Base-by-base conservation (phyloP, 192 early-diverging fungal species). In the Coemansia sp. region DNA sequence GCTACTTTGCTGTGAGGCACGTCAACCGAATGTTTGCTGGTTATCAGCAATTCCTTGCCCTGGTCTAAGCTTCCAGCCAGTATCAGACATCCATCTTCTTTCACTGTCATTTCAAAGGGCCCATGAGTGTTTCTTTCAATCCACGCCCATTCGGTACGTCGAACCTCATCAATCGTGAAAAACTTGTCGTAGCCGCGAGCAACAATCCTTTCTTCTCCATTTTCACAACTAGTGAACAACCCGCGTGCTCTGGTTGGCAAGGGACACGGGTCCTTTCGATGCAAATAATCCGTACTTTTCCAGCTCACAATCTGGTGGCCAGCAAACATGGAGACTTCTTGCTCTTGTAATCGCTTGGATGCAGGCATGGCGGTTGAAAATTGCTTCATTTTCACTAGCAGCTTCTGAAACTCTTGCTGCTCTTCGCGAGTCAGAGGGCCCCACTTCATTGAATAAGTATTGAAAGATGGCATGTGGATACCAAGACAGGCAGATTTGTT, bases 1-100 rank as follows among this genome's bases (percentile, higher is more conserved):
- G 76, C 76, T 2, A 87, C 78, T 60, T 94, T 85, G 1, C 80
- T 62, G 36, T 81, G 75, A 47, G 42, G 59, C 14, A 68, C 55
- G 42, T 57, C 50, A 15, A 76, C 41, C 18, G 67, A 51, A 62
- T 98, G 94, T 72, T 98, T 98, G 49, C 90, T 92, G n/a, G 91
- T 92, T 3, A 96, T 91, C 33, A 98, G 38, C 21, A 94, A 66
- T 12, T 79, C 58, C 37, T 66, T 68, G 18, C 81, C 72, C 1
- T 73, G 73, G 33, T 89, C 82, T 20, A 85, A 41, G 0, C 83
- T 87, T 3, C 88, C 66, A 40, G 91, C 86, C 28, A 93, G 88
- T 50, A 96, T 94, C 53, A 98, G 88, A 62, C 94, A 98, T 9
- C 96, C 96, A 62, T 98, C 95, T 68, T 98, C 96, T 75, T 98